These are phyloP conservation scores for Gaillardinia entomophila DNA, from an alignment of 805 yeast genomes.

Conservation along the genomic window DNA sequence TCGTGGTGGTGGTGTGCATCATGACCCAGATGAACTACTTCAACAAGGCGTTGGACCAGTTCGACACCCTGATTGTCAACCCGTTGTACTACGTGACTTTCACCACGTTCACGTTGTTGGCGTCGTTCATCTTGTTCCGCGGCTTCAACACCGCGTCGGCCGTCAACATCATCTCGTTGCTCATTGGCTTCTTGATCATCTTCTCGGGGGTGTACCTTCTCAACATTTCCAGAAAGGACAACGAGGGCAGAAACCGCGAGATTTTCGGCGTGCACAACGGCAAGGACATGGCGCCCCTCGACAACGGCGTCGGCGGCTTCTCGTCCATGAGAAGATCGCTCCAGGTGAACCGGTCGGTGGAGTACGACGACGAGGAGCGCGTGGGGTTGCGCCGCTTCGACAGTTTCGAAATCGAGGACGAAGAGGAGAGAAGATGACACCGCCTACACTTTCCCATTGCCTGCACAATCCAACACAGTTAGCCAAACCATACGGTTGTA, in stretches of 20 bases:
- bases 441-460: too few relatives aligned
- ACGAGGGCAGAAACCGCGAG: conserved; percentile 48
- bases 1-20: conserved; percentile 76
- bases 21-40: conserved; percentile 90
- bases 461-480: too few relatives aligned
- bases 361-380: conserved; percentile 37
- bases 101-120: conserved; percentile 80
- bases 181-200: conserved; percentile 81
- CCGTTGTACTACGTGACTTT: conserved; percentile 88
- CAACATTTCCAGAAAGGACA: conserved; percentile 67
- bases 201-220: conserved; percentile 82
- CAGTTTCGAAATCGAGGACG: conserved; percentile 47
- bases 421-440: conserved; percentile 33
- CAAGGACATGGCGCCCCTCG: conserved; percentile 60
- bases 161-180: conserved; percentile 72
- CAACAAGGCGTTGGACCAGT: conserved; percentile 89
- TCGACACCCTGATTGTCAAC: conserved; percentile 87
- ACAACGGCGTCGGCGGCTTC: conserved; percentile 73
- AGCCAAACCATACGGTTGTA: too few relatives aligned
- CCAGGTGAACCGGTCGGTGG: conserved; percentile 47
- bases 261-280: conserved; percentile 54
- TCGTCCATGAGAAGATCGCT: conserved; percentile 70
- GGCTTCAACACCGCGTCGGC: conserved; percentile 83
- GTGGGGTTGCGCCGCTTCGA: conserved; percentile 57
- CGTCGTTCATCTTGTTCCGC: conserved; percentile 78